Base-by-base conservation (phyloP, 2,329 filamentous ascomycete genomes). In the Colletotrichum coccodes region DNA sequence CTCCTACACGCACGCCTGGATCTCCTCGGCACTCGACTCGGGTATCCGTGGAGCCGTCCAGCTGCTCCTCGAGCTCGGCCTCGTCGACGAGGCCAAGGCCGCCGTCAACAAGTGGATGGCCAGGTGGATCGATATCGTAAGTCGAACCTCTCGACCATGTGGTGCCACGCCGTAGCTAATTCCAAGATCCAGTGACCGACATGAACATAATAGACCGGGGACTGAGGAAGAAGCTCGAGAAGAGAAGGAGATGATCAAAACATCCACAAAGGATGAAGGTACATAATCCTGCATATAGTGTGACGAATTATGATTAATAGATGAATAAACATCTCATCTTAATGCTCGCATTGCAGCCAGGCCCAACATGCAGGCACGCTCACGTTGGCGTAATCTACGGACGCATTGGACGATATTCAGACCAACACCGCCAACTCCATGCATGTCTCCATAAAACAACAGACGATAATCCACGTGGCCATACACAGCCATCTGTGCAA, bases 1-100 rank as follows among this genome's bases (percentile, higher is more conserved):
- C 0, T 88, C 86, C 7, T 92, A 90, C 75, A 94, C 91, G 0
- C 91, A 93, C 74, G 90, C 90, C 1, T 93, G 90, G 90, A 91
- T 92, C 57, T 86, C 87, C 36, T 88, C 86, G 3, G 91, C 91
- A 1, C 79, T 93, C 5, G 91, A 93, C 75, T 91, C 87, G 12
- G 90, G 89, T 0, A 87, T 93, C 2, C 82, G 91, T 1, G 89
- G 91, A 0, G 88, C 89, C 0, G 84, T 89, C 5, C 90, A 93
- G 78, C 72, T 92, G 69, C 78, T 92, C 76, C 79, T 92, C 21
- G 86, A 89, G 73, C 79, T 92, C 74, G 91, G 91, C 0, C 76
- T 92, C 50, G 90, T 92, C 0, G 91, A 92, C 75, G 91, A 92
- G 78, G 91, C 90, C 0, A 92, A 92, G 79, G 78, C 83, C 38